These are phyloP conservation scores for Serendipita sp. DNA, from an alignment of 768 basidiomycete species.

Conservation along the genomic window DNA sequence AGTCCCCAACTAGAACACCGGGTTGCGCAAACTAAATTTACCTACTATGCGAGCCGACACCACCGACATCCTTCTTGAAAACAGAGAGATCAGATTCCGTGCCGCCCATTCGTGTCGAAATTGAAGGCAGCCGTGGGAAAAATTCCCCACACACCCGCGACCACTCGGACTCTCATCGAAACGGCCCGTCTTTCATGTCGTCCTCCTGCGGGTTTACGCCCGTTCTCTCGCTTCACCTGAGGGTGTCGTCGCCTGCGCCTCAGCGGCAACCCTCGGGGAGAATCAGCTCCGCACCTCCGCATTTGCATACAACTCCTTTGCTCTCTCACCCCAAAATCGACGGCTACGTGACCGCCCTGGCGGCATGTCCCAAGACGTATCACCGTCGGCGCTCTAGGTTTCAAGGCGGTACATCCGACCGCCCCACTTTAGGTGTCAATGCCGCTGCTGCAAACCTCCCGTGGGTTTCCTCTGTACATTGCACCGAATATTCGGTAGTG, in stretches of 20 bases:
- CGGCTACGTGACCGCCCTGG: constrained; percentile 29
- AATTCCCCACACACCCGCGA: too few species aligned
- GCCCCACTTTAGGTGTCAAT: constrained; percentile 62
- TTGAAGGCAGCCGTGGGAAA: too few species aligned
- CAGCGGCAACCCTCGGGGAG: constrained; percentile 31
- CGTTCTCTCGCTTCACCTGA: background rate
- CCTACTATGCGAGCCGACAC: too few species aligned
- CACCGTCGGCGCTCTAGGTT: constrained; percentile 34
- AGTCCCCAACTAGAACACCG: too few species aligned
- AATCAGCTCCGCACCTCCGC: constrained; percentile 40
- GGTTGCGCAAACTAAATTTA: too few species aligned
- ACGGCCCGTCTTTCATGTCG: too few species aligned
- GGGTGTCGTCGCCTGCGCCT: background rate
- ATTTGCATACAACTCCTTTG: constrained; percentile 43
- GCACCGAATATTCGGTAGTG: constrained; percentile 56
- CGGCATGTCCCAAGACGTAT: constrained; percentile 64
- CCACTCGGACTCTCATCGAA: too few species aligned
- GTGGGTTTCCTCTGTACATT: constrained; percentile 68
- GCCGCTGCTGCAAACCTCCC: constrained; percentile 64
- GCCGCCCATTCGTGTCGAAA: too few species aligned
- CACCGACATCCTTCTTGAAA: too few species aligned
- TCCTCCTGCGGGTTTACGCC: too few species aligned
- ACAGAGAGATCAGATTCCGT: too few species aligned
- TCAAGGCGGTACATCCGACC: background rate
- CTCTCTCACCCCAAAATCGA: constrained; percentile 51